phyloP scores from a whole-genome alignment of 805 yeast genomes.

The Saturnispora zaruensis region DNA sequence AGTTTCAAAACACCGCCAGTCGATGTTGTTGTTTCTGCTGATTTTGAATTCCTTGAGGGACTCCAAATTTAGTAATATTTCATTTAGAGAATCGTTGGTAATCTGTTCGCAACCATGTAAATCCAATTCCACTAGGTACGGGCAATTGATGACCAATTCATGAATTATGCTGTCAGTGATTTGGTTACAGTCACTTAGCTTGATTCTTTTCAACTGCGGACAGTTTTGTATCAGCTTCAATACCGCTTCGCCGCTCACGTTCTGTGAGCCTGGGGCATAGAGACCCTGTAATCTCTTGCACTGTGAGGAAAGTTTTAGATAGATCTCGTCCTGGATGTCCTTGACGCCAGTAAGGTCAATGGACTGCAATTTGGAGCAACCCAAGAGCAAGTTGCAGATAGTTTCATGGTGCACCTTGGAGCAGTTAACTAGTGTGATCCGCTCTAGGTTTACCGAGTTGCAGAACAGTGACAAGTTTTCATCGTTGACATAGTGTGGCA shows the following conservation, averaged over 20 bases:
- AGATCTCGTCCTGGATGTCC: conserved; percentile 60
- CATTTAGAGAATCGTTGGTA: conserved; percentile 51
- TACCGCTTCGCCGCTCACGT: conserved; percentile 61
- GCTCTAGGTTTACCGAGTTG: conserved; percentile 70
- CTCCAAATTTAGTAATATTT: conserved; percentile 51
- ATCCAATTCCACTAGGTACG: conserved; percentile 80
- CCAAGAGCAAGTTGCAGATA: conserved; percentile 51
- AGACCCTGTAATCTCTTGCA: conserved; percentile 81
- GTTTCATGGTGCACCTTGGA: conserved; percentile 50
- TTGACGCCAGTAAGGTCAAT: conserved; percentile 79
- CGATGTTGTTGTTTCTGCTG: conserved; percentile 59
- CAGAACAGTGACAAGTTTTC: conserved; percentile 49
- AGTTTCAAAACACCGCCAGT: conserved; percentile 52
- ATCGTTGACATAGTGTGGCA: conserved; percentile 61
- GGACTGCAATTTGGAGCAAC: conserved; percentile 68
- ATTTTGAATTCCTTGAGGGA: conserved; percentile 79
- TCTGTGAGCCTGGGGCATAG: conserved; percentile 77
- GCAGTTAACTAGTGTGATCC: conserved; percentile 81
- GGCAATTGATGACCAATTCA: conserved; percentile 61
- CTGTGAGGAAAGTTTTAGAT: conserved; percentile 54
- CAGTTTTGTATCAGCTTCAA: conserved; percentile 50
- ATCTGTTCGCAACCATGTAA: conserved; percentile 73
- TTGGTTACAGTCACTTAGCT: conserved; percentile 61
- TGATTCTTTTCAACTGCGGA: conserved; percentile 71
- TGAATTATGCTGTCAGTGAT: conserved; percentile 57